Evolutionary conservation across 1,139 yeast species (phyloP).

Genomic region (Trichomonascaceae sp.): DNA sequence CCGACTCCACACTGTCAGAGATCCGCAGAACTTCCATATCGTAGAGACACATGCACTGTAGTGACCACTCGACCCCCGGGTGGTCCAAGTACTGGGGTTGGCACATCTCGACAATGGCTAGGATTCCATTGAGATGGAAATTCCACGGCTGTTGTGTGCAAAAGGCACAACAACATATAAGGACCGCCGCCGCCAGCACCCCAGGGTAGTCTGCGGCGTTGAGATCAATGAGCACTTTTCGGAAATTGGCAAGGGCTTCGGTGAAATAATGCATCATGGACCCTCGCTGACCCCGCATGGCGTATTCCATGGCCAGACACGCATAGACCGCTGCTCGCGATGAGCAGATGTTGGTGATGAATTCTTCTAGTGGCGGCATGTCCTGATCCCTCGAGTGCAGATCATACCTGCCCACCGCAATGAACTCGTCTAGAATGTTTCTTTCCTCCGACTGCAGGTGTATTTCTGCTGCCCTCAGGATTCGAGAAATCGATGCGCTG

Average conservation of each 20-base stretch:
- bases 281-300: not conserved
- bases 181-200: constrained; percentile 1
- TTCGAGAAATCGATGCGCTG: too few species aligned
- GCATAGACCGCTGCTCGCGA: constrained; percentile 1
- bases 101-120: constrained; percentile 2
- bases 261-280: constrained; percentile 1
- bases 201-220: constrained; percentile 1
- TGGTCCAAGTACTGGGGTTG: constrained; percentile 1
- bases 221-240: constrained; percentile 1
- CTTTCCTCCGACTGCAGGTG: not conserved
- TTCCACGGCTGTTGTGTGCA: constrained; percentile 3
- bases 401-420: constrained; percentile 1
- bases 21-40: constrained; percentile 2
- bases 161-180: constrained; percentile 2
- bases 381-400: constrained; percentile 1
- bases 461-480: not conserved
- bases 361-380: constrained; percentile 1
- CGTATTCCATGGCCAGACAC: constrained; percentile 1
- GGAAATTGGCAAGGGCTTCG: not conserved
- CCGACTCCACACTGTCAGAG: constrained; percentile 1
- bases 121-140: constrained; percentile 3
- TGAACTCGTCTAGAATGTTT: constrained; percentile 1
- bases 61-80: constrained; percentile 1
- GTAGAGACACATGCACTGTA: constrained; percentile 3
- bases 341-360: not conserved